phyloP scores from a whole-genome alignment of 2,329 filamentous ascomycete species.

The Colletotrichum horii region DNA sequence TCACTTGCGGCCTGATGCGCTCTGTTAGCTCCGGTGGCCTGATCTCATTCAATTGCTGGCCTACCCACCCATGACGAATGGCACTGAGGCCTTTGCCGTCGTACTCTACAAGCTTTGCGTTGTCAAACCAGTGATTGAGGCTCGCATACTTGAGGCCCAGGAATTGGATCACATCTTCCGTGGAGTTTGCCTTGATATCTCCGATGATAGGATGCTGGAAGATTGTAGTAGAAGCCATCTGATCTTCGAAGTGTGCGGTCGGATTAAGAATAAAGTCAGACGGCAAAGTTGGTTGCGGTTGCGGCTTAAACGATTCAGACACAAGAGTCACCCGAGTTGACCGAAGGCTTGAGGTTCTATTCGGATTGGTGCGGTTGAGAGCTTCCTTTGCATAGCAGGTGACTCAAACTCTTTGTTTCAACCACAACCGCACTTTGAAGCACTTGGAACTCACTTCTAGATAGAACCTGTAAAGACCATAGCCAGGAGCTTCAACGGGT shows the following conservation, averaged over 20 bases:
- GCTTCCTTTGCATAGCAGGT: not conserved
- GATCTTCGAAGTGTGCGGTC: not conserved
- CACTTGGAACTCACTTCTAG: not conserved
- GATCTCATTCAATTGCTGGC: not conserved
- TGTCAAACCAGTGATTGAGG: slow-evolving; percentile 23
- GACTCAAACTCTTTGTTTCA: not conserved
- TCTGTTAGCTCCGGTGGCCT: not conserved
- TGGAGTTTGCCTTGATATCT: not conserved
- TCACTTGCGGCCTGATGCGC: slow-evolving; percentile 35
- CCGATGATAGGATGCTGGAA: slow-evolving; percentile 8
- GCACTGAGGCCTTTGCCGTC: slow-evolving; percentile 29
- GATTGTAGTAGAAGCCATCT: not conserved
- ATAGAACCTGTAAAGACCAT: not conserved
- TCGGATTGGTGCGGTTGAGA: not conserved
- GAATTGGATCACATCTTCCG: slow-evolving; percentile 23
- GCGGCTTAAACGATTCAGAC: not conserved
- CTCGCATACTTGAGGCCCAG: slow-evolving; percentile 27
- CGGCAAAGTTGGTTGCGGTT: not conserved
- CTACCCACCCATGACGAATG: slow-evolving; percentile 37
- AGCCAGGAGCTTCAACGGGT: not conserved
- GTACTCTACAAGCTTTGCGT: slow-evolving; percentile 13
- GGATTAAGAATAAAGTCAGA: not conserved
- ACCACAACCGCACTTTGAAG: not conserved
- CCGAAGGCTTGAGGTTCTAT: not conserved
- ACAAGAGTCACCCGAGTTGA: not conserved